Evolutionary conservation across 2,329 filamentous ascomycete species (phyloP).

Genomic region (Mycosphaerella arachidis): DNA sequence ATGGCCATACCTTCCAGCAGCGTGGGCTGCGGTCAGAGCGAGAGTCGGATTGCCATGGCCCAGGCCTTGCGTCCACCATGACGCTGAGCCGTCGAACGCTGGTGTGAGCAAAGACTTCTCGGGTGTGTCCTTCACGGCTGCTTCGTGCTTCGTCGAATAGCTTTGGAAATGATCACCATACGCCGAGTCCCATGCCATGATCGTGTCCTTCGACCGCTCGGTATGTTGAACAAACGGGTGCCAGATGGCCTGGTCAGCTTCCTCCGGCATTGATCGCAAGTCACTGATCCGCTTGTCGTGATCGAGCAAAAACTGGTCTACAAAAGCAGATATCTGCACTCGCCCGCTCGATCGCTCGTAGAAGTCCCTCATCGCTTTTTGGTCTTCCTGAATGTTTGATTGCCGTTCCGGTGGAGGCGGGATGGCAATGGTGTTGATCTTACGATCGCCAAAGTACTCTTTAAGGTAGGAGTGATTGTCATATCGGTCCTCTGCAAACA

Average conservation of each 20-base stretch:
- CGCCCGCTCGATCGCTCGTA: constrained; percentile 50
- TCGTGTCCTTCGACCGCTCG: constrained; percentile 55
- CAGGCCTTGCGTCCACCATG: constrained; percentile 88
- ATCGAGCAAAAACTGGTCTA: constrained; percentile 49
- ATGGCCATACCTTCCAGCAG: constrained; percentile 78
- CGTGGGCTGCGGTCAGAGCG: constrained; percentile 71
- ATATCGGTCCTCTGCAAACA: constrained; percentile 64
- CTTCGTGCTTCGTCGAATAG: constrained; percentile 24
- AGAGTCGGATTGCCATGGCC: constrained; percentile 72
- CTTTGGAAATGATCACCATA: constrained; percentile 75
- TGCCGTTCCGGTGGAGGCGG: constrained; percentile 54
- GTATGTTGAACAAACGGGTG: constrained; percentile 84
- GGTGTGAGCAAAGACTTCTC: constrained; percentile 50
- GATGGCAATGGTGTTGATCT: constrained; percentile 55
- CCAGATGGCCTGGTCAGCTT: constrained; percentile 67
- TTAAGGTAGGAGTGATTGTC: constrained; percentile 64
- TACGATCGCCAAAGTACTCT: constrained; percentile 61
- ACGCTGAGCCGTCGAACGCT: constrained; percentile 78
- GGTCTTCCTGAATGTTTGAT: constrained; percentile 45
- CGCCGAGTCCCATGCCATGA: constrained; percentile 75
- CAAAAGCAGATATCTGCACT: constrained; percentile 41
- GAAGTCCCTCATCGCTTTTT: constrained; percentile 57
- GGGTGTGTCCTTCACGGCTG: constrained; percentile 25
- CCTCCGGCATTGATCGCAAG: constrained; percentile 57
- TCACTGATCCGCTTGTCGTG: constrained; percentile 55